Evolutionary conservation across 2,329 filamentous ascomycete genomes (phyloP), one percentile per base, ranked within the genome.

Genomic region (Fusarium nisikadoi): DNA sequence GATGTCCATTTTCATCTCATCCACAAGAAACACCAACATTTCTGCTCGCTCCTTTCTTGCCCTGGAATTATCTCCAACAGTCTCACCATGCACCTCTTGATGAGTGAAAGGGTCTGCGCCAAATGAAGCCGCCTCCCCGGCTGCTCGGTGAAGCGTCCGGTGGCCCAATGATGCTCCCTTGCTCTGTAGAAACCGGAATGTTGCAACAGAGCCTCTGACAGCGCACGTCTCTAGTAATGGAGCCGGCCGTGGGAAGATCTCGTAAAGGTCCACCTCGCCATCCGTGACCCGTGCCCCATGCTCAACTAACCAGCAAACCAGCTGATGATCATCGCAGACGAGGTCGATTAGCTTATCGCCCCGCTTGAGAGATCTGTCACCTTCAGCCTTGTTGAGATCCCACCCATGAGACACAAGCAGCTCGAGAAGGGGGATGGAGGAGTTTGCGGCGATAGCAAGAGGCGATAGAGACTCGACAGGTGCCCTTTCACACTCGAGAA

Each of bases 41-140:
- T 42, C 35, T 5, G 35, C 25, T 31, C 35, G 35, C 20, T 31
- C 35, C 25, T 16, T 54, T 17, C 10, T 41, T 23, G 3, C 5
- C 5, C 8, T 2, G 6, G 20, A 5, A 5, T 42, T 14, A 4
- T 23, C 25, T 31, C 14, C 50, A 6, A 3, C 3, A 3, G 1
- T 9, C 35, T 29, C 25, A 8, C 17, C 50, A 19, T 41, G 16
- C 8, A n/a, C 33, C 38, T 52, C 19, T 52, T 17, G 23, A 6
- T 7, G 8, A 27, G 13, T 11, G 25, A 41, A 31, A 10, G 35
- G 35, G 20, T 54, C 8, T 54, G 16, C 23, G 2, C 35, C 50
- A 39, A 42, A 4, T n/a, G 50, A n/a, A 4, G 50, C 50, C 3
- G 35, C 50, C 35, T 54, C 50, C 4, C 20, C 35, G 11, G 35